Evolutionary conservation across 805 yeast species (phyloP), one percentile per base, ranked within the genome.

Genomic region (Myxozyma vanderwaltii): DNA sequence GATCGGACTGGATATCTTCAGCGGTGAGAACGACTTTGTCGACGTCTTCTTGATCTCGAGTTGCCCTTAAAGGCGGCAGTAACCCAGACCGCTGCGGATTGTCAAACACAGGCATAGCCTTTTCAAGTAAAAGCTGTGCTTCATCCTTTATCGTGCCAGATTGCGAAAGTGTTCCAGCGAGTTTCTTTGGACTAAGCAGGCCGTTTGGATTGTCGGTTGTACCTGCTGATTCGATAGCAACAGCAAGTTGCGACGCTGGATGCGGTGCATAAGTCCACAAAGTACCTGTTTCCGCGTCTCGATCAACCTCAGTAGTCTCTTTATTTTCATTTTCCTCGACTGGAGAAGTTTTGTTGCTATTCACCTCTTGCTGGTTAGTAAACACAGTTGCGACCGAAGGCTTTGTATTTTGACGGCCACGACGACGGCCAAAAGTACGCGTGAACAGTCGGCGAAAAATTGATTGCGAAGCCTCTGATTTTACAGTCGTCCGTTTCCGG

Each of bases 391-490:
- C 24, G n/a, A 17, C 38, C 19, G 45, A 17, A 44, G 35, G 52
- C 43, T 7, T 31, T n/a, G 24, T 23, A 31, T 33, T 7, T 47
- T 46, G 40, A 29, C 33, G 40, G 35, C 27, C 33, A 26, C 51
- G 59, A 19, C 52, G 23, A 15, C 41, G 38, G 47, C 56, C 33
- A 38, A 57, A 57, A 6, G 61, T 57, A 17, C 54, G 53, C 27
- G 51, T 27, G 29, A 57, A 47, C 35, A 57, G 39, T 19, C 27
- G 33, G 49, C 56, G 61, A 21, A 57, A 47, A 4, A 44, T 31
- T 15, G 52, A 48, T 4, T 13, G 33, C 31, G 43, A 13, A 15
- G 38, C 7, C 5, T 31, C 51, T 13, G 27, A 1, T 4, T 13
- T 23, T 26, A 23, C 43, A 21, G 21, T 2, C 23, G 7, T 21